phyloP scores from a whole-genome alignment of 495 filamentous ascomycete species.

The Xylaria palmicola region DNA sequence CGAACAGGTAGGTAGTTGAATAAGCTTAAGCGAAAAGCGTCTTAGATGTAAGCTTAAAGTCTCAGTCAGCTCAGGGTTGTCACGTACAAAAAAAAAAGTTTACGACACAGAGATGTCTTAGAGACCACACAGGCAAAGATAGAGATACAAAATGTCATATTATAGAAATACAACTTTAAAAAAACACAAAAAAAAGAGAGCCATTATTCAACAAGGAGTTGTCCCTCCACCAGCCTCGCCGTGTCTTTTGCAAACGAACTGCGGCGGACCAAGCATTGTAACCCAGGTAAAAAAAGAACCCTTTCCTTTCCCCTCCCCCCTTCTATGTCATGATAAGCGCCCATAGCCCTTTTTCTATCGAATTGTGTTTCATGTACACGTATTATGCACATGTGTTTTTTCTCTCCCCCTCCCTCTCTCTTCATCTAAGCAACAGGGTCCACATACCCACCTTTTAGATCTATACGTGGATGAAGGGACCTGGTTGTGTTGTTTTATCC shows the following conservation, averaged over 20 bases:
- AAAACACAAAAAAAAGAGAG: not conserved
- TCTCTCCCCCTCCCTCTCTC: not conserved
- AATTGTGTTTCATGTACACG: not conserved
- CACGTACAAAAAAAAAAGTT: too few species aligned
- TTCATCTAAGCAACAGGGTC: not conserved
- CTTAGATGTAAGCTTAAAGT: too few species aligned
- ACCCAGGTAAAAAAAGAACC: not conserved
- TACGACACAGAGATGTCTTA: too few species aligned
- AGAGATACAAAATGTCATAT: constrained; percentile 1
- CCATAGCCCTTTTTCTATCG: constrained; percentile 3
- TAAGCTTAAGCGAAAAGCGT: too few species aligned
- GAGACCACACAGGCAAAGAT: not conserved
- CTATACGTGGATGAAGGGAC: not conserved
- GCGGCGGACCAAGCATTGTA: not conserved
- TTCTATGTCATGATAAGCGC: not conserved
- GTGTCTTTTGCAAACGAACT: not conserved
- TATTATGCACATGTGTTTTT: not conserved
- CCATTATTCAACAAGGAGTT: not conserved
- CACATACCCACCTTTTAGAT: not conserved
- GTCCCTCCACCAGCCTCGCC: not conserved
- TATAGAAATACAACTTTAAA: not conserved
- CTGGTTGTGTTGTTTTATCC: not conserved
- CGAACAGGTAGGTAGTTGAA: too few species aligned
- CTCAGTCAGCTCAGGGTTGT: too few species aligned
- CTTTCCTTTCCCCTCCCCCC: not conserved